Percentiles rank a stretch among this genome's conserved stretches.
Conservation (phyloP, 1,139 yeast genomes). For the Kurtzmaniella quercitrusa region DNA sequence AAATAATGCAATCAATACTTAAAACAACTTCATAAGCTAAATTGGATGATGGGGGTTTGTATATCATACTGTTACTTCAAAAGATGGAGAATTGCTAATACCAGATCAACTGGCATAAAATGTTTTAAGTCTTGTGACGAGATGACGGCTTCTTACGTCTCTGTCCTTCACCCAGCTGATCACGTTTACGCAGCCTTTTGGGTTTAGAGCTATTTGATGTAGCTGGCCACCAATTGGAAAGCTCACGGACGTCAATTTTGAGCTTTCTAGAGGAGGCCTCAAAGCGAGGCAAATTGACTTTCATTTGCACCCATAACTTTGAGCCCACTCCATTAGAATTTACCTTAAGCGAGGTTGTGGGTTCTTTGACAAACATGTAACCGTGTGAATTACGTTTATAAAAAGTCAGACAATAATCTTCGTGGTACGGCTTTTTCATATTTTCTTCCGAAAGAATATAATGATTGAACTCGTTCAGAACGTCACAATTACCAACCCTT, state of each 20-base stretch:
- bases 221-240: conserved; percentile 29
- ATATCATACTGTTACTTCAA: not conserved
- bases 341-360: conserved; percentile 26
- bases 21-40: too few species aligned
- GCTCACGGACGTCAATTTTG: conserved; percentile 24
- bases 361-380: conserved; percentile 36
- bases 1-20: too few species aligned
- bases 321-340: conserved; percentile 19
- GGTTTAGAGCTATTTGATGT: conserved; percentile 6
- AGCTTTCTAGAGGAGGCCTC: conserved; percentile 14
- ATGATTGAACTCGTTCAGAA: conserved; percentile 3
- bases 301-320: conserved; percentile 27
- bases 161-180: conserved; percentile 1
- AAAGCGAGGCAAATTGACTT: conserved; percentile 18
- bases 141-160: not conserved
- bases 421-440: conserved; percentile 13
- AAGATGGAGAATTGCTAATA: not conserved
- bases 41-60: not conserved
- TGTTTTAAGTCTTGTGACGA: not conserved
- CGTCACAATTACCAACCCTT: not conserved
- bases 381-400: conserved; percentile 33
- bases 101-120: conserved; percentile 2
- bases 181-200: conserved; percentile 2
- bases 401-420: conserved; percentile 30
- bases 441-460: conserved; percentile 5